Evolutionary conservation across 768 basidiomycete species (phyloP), one percentile per base, ranked within the genome.

Genomic region (Kwoniella pini): DNA sequence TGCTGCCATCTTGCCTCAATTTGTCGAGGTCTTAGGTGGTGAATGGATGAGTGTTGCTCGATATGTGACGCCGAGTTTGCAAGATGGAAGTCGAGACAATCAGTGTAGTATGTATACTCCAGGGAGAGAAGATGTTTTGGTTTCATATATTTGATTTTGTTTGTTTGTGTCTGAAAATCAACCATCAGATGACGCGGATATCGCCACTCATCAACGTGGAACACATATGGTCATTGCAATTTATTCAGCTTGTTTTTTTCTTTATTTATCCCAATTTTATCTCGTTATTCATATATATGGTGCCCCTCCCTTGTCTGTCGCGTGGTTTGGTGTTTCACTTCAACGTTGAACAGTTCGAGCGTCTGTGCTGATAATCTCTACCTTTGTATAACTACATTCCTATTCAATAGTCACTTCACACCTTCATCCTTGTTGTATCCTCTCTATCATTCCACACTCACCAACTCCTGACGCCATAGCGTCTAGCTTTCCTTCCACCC

Each of bases 1-100:
- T 1, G 62, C 62, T 19, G 69, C 51, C 71, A 73, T 73, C 15
- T 7, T 58, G 62, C 33, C 44, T 39, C 26, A 27, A 43, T 27
- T 27, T 24, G 15, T 45, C 31, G 4, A 28, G 40, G 11, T 6
- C 7, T 15, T 36, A 36, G 7, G 33, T 36, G 33, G n/a, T 9
- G 40, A 10, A 9, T 42, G 40, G 17, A 54, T 27, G 13, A 40
- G 54, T n/a, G n/a, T n/a, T 26, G 19, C 2, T 52, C 17, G 50
- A 33, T 10, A 26, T 19, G 48, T 15, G 21, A 40, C 11, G 33
- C 15, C 19, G 3, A 0, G 33, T 13, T 21, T 46, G 15, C 10
- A 24, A 4, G 12, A 13, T 33, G 19, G 19, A 22, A 46, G 30
- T 6, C 11, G 27, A 33, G 9, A 46, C 15, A 36, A 19, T 46